Conservation (phyloP, 805 yeast genomes). For the Pichia cabralensis region DNA sequence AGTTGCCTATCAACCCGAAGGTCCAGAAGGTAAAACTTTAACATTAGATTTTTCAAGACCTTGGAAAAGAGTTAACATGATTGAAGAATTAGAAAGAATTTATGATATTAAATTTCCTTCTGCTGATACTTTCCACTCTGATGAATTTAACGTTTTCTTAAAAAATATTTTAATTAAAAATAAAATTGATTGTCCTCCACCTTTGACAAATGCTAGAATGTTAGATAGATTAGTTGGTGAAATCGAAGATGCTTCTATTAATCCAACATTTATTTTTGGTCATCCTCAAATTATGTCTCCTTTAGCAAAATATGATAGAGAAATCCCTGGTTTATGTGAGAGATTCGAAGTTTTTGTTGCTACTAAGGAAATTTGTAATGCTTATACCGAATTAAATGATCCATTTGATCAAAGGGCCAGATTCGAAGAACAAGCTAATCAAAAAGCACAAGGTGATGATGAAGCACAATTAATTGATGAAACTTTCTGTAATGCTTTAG, state of each 20-base stretch:
- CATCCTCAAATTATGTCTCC: conserved; percentile 99
- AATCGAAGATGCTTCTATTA: conserved; percentile 86
- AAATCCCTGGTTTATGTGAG: conserved; percentile 90
- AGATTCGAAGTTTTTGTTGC: conserved; percentile 98
- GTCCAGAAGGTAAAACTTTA: conserved; percentile 72
- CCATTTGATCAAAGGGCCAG: conserved; percentile 97
- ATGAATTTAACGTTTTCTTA: conserved; percentile 85
- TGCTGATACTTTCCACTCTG: conserved; percentile 90
- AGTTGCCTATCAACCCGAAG: conserved; percentile 86
- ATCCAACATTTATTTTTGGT: conserved; percentile 96
- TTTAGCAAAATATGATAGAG: conserved; percentile 91
- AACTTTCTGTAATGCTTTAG: conserved; percentile 94
- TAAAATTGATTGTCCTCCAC: conserved; percentile 80
- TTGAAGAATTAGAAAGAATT: conserved; percentile 84
- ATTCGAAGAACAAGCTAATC: conserved; percentile 98
- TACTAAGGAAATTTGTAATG: conserved; percentile 95
- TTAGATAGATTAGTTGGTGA: conserved; percentile 97
- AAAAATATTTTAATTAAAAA: conserved; percentile 66
- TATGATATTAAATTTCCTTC: conserved; percentile 88
- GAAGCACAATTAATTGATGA: conserved; percentile 97
- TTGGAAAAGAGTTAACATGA: conserved; percentile 98
- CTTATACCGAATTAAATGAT: conserved; percentile 97
- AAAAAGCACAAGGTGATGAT: conserved; percentile 97
- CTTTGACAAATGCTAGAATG: conserved; percentile 96
- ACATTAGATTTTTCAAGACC: conserved; percentile 89